phyloP scores from a whole-genome alignment of 345 rosid genomes.

The Odontarrhena argentea region DNA sequence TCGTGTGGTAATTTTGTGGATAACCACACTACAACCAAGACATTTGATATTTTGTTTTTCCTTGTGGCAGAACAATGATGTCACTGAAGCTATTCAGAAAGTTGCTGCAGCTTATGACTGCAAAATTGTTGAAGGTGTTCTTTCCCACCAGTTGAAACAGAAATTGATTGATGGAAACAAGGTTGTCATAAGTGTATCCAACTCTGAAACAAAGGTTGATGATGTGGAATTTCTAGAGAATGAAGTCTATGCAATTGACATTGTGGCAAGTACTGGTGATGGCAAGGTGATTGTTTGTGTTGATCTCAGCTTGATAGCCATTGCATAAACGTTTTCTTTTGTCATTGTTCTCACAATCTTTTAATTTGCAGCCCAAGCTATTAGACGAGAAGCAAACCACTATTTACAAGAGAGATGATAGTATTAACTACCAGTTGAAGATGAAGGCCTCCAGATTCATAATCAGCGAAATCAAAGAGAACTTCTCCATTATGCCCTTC shows the following conservation, averaged over 20 bases:
- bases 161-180: conserved; percentile 88
- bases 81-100: conserved; percentile 94
- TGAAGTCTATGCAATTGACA: conserved; percentile 91
- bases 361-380: conserved; percentile 76
- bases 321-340: background rate
- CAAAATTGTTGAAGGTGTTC: conserved; percentile 96
- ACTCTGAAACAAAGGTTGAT: conserved; percentile 87
- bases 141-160: conserved; percentile 93
- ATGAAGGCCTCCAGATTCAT: conserved; percentile 99
- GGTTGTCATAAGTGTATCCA: conserved; percentile 66
- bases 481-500: conserved; percentile 83
- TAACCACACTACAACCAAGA: background rate
- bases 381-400: conserved; percentile 97
- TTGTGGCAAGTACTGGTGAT: conserved; percentile 90
- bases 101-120: conserved; percentile 97
- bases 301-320: conserved; percentile 2
- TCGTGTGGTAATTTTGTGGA: conserved; percentile 9
- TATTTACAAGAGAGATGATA: conserved; percentile 84
- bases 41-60: background rate
- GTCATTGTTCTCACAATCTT: background rate
- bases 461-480: conserved; percentile 87
- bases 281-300: conserved; percentile 74
- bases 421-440: conserved; percentile 82
- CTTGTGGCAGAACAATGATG: conserved; percentile 82
- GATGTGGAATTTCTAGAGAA: conserved; percentile 96